Base-by-base conservation (phyloP, 257 asterid genomes). In the Asclepias syriaca region DNA sequence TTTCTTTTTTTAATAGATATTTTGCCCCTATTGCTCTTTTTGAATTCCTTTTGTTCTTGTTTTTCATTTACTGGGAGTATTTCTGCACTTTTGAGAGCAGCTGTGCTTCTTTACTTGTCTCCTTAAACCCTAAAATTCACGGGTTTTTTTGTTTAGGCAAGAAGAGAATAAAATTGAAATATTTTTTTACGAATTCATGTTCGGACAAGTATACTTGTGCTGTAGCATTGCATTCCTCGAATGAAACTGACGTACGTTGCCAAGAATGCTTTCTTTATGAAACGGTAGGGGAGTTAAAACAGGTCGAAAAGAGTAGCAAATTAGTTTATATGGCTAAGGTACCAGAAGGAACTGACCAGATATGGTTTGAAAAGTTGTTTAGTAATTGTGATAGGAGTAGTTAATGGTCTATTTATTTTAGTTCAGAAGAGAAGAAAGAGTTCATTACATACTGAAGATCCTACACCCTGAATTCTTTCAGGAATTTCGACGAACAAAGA, bases 281-380 rank as follows among this genome's bases (percentile, higher is more conserved):
- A 66, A 22, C 87, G 69, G 90, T 72, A 3, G 83, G 93, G 98
- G 98, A 65, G 76, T 93, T 14, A 93, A 34, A 86, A 72, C 80
- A 84, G 79, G 82, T 86, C 32, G 86, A 73, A 15, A 76, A 77
- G 40, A 86, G 79, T 16, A 71, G 80, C 18, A 72, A 80, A 40
- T 68, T 49, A 40, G 71, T 45, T 34, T 90, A 84, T 40, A 83
- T 88, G 93, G 88, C 86, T 29, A 90, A 90, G 86, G 90, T 82
- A 39, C 78, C 85, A 14, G 78, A 75, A 65, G 94, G 87, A 58
- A 65, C 56, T 29, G 76, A 70, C 54, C 40, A 61, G 69, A 85
- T 70, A 81, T 10, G 91, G 92, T 72, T 68, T 89, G 81, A 89
- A 86, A 80, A 84, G 69, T 82, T 89, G 97, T 97, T 83, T 80